These are phyloP conservation scores for Colletotrichum destructivum DNA, from an alignment of 2,329 filamentous ascomycete species.

Conservation along the genomic window DNA sequence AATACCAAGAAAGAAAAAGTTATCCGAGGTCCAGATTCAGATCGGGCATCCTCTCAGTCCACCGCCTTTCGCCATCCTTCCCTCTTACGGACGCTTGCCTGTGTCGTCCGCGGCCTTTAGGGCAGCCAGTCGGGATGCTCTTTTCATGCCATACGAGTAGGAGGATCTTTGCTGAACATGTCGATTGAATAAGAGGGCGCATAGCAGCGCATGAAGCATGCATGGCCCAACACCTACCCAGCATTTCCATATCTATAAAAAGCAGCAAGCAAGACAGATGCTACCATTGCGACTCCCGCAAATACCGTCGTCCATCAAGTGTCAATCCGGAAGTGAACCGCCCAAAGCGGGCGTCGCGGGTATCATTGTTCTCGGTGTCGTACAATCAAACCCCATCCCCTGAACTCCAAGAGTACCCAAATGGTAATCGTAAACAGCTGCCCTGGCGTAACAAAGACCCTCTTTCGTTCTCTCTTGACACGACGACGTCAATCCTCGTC, in stretches of 20 bases:
- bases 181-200: not conserved
- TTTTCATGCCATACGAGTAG: not conserved
- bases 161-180: not conserved
- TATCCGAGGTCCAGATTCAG: slow-evolving; percentile 32
- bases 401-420: slow-evolving; percentile 28
- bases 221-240: not conserved
- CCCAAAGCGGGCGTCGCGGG: slow-evolving; percentile 40
- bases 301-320: slow-evolving; percentile 12
- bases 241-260: not conserved
- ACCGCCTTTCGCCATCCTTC: slow-evolving; percentile 34
- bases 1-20: slow-evolving; percentile 39
- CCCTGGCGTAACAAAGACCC: not conserved
- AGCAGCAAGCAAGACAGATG: slow-evolving; percentile 16
- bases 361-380: slow-evolving; percentile 31
- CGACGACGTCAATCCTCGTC: slow-evolving; percentile 24
- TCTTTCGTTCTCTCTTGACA: not conserved
- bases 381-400: slow-evolving; percentile 10
- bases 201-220: not conserved
- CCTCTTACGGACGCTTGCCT: not conserved
- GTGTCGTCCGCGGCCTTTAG: not conserved
- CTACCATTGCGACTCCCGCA: slow-evolving; percentile 16
- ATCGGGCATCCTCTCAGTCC: slow-evolving; percentile 37
- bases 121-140: not conserved
- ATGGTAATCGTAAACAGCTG: not conserved
- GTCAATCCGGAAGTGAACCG: slow-evolving; percentile 5